A percentile compares a stretch with the other conserved stretches of the same genome.
Conservation (phyloP, 2,329 filamentous ascomycete species). For the Akanthomyces uredinophilus region DNA sequence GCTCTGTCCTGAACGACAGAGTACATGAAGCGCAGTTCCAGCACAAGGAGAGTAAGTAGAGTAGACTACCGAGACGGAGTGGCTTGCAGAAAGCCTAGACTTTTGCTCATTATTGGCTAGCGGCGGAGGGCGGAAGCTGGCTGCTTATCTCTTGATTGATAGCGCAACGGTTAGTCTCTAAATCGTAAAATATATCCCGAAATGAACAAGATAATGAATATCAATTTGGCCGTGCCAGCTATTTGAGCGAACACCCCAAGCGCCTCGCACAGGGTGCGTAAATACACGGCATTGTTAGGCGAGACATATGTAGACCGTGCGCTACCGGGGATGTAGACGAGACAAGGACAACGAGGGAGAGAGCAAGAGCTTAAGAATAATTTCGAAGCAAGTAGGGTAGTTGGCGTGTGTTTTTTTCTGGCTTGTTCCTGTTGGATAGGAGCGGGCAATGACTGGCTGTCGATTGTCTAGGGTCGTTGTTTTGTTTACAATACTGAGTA, state of each 20-base stretch:
- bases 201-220: background rate
- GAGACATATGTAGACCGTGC: background rate
- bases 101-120: background rate
- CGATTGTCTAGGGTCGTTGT: background rate
- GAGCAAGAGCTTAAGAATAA: background rate
- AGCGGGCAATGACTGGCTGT: background rate
- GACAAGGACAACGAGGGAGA: background rate
- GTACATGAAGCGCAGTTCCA: background rate
- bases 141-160: background rate
- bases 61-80: background rate
- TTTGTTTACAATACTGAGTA: background rate
- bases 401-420: background rate
- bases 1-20: too few relatives aligned
- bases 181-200: conserved; percentile 1
- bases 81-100: background rate
- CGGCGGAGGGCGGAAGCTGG: background rate
- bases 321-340: background rate
- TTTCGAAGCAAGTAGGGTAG: too few relatives aligned
- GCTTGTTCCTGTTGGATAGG: background rate
- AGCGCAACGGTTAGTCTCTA: background rate
- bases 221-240: too few relatives aligned
- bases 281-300: background rate
- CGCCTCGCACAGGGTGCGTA: too few relatives aligned
- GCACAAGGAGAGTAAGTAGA: background rate
- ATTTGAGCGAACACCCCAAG: too few relatives aligned